Conservation (phyloP, 495 filamentous ascomycete genomes). For the Lophiostoma macrostomum region DNA sequence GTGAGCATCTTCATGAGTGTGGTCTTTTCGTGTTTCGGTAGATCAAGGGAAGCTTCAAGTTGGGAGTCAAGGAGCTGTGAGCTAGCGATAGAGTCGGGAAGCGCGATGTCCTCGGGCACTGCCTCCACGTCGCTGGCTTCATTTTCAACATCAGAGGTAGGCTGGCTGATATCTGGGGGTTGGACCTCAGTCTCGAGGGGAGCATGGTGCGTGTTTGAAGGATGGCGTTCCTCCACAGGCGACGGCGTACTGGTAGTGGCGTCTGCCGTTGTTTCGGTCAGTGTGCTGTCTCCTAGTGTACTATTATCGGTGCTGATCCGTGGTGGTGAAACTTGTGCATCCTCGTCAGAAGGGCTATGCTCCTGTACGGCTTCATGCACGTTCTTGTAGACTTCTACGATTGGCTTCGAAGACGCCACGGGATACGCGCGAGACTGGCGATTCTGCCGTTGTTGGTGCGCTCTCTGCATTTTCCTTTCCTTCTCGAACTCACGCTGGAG, state of each 20-base stretch:
- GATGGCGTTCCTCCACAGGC: slow-evolving; percentile 26
- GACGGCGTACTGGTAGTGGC: slow-evolving; percentile 25
- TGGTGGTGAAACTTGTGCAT: slow-evolving; percentile 36
- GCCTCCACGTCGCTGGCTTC: slow-evolving; percentile 69
- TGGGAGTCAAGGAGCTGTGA: slow-evolving; percentile 59
- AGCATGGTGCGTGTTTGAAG: slow-evolving; percentile 35
- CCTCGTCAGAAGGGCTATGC: slow-evolving; percentile 70
- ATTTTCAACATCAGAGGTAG: slow-evolving; percentile 64
- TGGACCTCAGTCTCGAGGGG: slow-evolving; percentile 47
- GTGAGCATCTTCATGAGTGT: slow-evolving; percentile 92
- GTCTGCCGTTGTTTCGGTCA: slow-evolving; percentile 29
- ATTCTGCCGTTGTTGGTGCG: slow-evolving; percentile 75
- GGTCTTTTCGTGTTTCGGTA: slow-evolving; percentile 86
- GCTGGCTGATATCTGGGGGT: slow-evolving; percentile 37
- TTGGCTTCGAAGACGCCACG: slow-evolving; percentile 86
- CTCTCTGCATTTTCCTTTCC: slow-evolving; percentile 80
- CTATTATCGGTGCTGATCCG: slow-evolving; percentile 34
- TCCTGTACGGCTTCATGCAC: slow-evolving; percentile 90
- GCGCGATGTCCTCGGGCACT: slow-evolving; percentile 61
- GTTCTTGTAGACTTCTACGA: slow-evolving; percentile 92
- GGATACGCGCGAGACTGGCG: slow-evolving; percentile 80
- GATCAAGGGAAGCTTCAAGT: slow-evolving; percentile 62
- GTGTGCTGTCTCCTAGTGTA: slow-evolving; percentile 34
- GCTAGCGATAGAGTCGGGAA: slow-evolving; percentile 63
- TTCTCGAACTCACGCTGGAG: slow-evolving; percentile 95